A percentile compares a stretch with the other conserved stretches of the same genome.
These are phyloP conservation scores for Sicyos edulis DNA, from an alignment of 306 rosid genomes.

Conservation along the genomic window DNA sequence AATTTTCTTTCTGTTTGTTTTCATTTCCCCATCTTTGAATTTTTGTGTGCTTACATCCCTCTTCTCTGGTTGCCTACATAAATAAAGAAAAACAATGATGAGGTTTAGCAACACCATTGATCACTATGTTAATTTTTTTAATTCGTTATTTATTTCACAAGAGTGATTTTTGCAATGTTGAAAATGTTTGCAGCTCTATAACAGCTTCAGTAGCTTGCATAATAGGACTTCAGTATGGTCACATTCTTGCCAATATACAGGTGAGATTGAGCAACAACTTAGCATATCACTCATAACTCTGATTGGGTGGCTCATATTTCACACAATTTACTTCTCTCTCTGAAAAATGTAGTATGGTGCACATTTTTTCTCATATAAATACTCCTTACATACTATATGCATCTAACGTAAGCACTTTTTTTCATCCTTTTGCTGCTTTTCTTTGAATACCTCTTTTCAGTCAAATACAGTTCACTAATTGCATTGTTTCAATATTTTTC, in stretches of 20 bases:
- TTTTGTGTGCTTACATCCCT: not conserved
- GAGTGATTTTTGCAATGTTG: not conserved
- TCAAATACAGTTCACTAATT: constrained; percentile 14
- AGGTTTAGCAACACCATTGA: not conserved
- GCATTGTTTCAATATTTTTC: constrained; percentile 25
- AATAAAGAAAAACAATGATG: not conserved
- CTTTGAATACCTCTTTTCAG: not conserved
- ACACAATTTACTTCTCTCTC: not conserved
- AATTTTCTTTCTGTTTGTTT: not conserved
- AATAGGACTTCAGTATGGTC: constrained; percentile 93
- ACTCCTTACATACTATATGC: not conserved
- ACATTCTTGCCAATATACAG: constrained; percentile 66
- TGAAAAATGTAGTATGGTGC: not conserved
- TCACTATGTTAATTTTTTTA: not conserved
- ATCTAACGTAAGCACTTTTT: not conserved
- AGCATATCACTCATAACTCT: not conserved
- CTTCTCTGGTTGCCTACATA: not conserved
- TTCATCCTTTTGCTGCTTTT: not conserved
- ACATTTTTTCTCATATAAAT: constrained; percentile 1
- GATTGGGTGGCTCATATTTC: not conserved
- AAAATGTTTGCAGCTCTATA: constrained; percentile 50
- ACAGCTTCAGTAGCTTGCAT: constrained; percentile 86
- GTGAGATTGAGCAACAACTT: constrained; percentile 30
- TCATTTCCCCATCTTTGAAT: not conserved
- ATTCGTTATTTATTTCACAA: not conserved